A percentile compares a stretch with the other conserved stretches of the same genome.
phyloP scores from a whole-genome alignment of 202 grass and related monocot species.

The Hordeum pubiflorum region DNA sequence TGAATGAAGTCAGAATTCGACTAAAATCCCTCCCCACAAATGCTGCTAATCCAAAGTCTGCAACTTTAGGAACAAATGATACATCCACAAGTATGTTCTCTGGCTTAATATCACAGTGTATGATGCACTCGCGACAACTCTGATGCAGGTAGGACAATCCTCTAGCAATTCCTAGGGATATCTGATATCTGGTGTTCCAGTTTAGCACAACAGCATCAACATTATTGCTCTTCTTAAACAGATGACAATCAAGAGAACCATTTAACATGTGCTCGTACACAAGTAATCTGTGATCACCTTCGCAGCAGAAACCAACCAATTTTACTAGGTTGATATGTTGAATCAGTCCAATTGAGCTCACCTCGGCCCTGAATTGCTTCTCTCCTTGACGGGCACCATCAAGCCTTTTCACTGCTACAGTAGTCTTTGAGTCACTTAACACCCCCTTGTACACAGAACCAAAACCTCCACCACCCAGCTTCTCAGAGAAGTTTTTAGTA shows the following conservation, averaged over 20 bases:
- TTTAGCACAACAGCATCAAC: not conserved
- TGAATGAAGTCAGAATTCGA: not conserved
- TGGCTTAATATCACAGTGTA: not conserved
- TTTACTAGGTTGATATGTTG: not conserved
- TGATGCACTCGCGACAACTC: not conserved
- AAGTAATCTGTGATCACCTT: not conserved
- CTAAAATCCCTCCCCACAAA: not conserved
- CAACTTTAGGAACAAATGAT: not conserved
- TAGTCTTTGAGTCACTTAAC: not conserved
- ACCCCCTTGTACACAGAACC: not conserved
- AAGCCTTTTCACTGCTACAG: not conserved
- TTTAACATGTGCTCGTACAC: not conserved
- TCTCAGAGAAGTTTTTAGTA: not conserved
- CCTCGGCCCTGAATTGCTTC: not conserved
- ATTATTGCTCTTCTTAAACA: not conserved
- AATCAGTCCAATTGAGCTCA: not conserved
- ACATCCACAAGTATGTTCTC: not conserved
- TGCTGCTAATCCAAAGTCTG: not conserved
- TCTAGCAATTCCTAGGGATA: not conserved
- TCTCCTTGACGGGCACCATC: not conserved
- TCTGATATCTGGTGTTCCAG: slow-evolving; percentile 1
- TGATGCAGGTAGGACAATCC: not conserved
- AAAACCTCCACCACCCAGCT: not conserved
- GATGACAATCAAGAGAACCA: not conserved
- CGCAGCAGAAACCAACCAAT: not conserved